Conservation (phyloP, 441 rosid genomes). For the Aleurites moluccanus region DNA sequence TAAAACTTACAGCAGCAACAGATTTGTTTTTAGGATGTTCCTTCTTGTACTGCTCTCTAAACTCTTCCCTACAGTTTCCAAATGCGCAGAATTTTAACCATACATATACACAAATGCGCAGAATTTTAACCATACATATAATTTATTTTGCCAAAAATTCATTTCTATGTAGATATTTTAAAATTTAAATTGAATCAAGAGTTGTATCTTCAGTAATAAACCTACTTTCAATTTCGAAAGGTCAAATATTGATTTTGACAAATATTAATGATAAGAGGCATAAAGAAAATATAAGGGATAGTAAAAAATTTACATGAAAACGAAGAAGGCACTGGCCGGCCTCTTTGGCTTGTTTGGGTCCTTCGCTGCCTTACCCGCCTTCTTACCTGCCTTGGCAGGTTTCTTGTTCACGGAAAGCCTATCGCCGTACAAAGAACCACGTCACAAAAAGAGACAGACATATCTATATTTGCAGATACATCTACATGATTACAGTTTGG, state of each 20-base stretch:
- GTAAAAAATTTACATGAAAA: conserved; percentile 73
- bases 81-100: background rate
- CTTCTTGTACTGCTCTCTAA: conserved; percentile 80
- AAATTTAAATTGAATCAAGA: too few species aligned
- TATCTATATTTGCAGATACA: background rate
- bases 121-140: background rate
- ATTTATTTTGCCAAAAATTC: background rate
- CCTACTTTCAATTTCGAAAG: too few species aligned
- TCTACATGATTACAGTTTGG: background rate
- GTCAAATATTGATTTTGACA: too few species aligned
- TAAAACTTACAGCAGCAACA: conserved; percentile 79
- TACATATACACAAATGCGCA: background rate
- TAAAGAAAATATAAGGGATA: background rate
- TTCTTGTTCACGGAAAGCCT: conserved; percentile 91
- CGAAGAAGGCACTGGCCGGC: conserved; percentile 98
- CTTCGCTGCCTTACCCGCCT: conserved; percentile 66
- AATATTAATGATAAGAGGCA: background rate
- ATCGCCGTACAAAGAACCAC: conserved; percentile 14
- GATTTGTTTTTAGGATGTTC: conserved; percentile 96
- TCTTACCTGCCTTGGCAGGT: conserved; percentile 42
- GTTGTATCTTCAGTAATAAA: too few species aligned
- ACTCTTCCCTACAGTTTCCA: conserved; percentile 70
- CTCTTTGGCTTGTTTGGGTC: conserved; percentile 97
- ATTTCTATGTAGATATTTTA: background rate
- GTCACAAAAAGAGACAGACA: conserved; percentile 8